phyloP scores from a whole-genome alignment of 371 early-diverging fungal genomes.

The Mucor circinelloides region DNA sequence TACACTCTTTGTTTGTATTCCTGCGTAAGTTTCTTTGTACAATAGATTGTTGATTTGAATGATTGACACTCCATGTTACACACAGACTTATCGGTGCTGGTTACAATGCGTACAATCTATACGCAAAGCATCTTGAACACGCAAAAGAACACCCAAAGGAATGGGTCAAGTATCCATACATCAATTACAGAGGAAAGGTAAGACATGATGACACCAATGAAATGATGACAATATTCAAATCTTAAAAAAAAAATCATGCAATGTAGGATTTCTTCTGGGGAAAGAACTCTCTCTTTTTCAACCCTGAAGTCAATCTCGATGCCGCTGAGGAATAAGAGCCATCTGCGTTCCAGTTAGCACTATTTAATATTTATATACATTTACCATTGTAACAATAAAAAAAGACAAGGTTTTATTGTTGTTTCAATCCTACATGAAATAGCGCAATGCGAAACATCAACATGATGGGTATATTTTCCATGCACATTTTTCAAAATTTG shows the following conservation, averaged over 20 bases:
- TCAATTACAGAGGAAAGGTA: slow-evolving; percentile 34
- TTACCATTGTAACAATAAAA: too few species aligned
- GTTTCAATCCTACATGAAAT: too few species aligned
- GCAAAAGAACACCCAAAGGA: slow-evolving; percentile 38
- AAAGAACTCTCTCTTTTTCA: slow-evolving; percentile 46
- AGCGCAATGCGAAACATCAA: too few species aligned
- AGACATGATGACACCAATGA: not conserved
- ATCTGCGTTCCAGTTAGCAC: not conserved
- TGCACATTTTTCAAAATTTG: too few species aligned
- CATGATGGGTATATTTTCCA: too few species aligned
- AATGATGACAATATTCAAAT: not conserved
- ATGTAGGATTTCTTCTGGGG: slow-evolving; percentile 49
- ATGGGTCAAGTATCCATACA: slow-evolving; percentile 41
- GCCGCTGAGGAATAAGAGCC: slow-evolving; percentile 27
- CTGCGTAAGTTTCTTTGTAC: slow-evolving; percentile 36
- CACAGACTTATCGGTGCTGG: slow-evolving; percentile 38
- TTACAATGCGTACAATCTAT: slow-evolving; percentile 46
- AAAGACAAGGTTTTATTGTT: too few species aligned
- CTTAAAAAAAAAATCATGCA: not conserved
- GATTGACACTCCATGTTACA: not conserved
- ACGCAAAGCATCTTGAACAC: slow-evolving; percentile 32
- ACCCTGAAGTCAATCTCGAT: slow-evolving; percentile 43
- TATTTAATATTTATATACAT: too few species aligned
- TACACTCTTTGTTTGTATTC: slow-evolving; percentile 42
- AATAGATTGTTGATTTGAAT: not conserved